Evolutionary conservation across 768 basidiomycete genomes (phyloP).

Genomic region (Hebeloma cylindrosporum): DNA sequence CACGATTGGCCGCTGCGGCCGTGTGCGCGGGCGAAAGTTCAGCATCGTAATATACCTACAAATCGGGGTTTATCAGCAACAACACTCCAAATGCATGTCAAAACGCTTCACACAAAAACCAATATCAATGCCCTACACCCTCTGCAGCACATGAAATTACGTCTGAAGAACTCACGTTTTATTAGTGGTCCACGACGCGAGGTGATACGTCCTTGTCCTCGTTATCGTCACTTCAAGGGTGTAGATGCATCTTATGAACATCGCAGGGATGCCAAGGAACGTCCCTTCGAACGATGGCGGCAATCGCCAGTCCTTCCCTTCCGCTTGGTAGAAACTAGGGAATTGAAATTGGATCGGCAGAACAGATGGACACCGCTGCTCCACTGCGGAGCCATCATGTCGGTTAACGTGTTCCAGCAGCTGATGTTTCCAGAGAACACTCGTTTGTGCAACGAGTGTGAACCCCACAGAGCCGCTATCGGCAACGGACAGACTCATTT

Average conservation of each 20-base stretch:
- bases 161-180: slow-evolving; percentile 34
- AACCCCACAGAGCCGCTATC: slow-evolving; percentile 32
- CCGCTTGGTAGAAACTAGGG: slow-evolving; percentile 31
- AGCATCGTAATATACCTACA: slow-evolving; percentile 42
- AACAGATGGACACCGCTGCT: slow-evolving; percentile 35
- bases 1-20: slow-evolving; percentile 46
- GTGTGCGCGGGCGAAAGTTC: slow-evolving; percentile 45
- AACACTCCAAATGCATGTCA: not conserved
- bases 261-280: slow-evolving; percentile 31
- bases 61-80: not conserved
- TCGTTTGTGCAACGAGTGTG: slow-evolving; percentile 30
- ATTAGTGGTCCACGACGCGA: slow-evolving; percentile 34
- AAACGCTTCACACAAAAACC: too few species aligned
- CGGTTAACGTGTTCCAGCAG: not conserved
- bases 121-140: too few species aligned
- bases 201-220: slow-evolving; percentile 29
- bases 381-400: not conserved
- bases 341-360: slow-evolving; percentile 38
- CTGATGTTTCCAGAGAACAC: slow-evolving; percentile 32
- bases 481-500: slow-evolving; percentile 34
- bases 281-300: slow-evolving; percentile 41
- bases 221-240: slow-evolving; percentile 33
- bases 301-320: slow-evolving; percentile 29
- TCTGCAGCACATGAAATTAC: not conserved
- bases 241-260: slow-evolving; percentile 37